Evolutionary conservation across 2,329 filamentous ascomycete species (phyloP), one percentile per base, ranked within the genome.

Genomic region (Bipolaris sorokiniana): DNA sequence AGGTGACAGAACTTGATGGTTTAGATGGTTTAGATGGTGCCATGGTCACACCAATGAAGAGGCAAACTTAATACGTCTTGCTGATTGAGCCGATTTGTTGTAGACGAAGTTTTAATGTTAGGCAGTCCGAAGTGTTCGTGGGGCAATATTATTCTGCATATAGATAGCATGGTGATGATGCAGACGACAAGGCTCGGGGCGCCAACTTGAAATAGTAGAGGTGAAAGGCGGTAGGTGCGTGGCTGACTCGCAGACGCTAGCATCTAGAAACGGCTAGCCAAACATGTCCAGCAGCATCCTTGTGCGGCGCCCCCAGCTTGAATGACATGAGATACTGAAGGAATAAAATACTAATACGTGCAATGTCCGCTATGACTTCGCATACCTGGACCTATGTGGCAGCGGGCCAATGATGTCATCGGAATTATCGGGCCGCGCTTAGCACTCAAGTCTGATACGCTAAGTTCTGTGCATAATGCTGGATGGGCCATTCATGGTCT

Each of bases 351-450:
- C 20, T 15, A 13, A 31, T 37, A 34, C n/a, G 15, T 18, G 13
- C n/a, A 33, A 18, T n/a, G 13, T 48, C 10, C 22, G 13, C n/a
- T 10, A 18, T 22, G 22, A 16, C 7, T 15, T 18, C 22, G 6
- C 6, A 44, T 36, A 33, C 18, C 36, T 15, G 33, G 18, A 28
- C 31, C 7, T 33, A 20, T 48, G 38, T 48, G 15, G 22, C 11
- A 22, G 54, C 52, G 49, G 49, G 16, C 42, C 26, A 16, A 56
- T 56, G 54, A 56, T 56, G 54, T 56, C 54, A 56, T 56, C 49
- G 23, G 45, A 18, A n/a, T 18, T 31, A 16, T 33, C 46, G 45
- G 49, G n/a, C 31, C 37, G 31, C 16, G 33, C 40, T 53, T 56
- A 9, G 22, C 16, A 22, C 37, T 48, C 41, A 20, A 16, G 26